Base-by-base conservation (phyloP, 495 filamentous ascomycete species). In the Penicillium coprophilum region DNA sequence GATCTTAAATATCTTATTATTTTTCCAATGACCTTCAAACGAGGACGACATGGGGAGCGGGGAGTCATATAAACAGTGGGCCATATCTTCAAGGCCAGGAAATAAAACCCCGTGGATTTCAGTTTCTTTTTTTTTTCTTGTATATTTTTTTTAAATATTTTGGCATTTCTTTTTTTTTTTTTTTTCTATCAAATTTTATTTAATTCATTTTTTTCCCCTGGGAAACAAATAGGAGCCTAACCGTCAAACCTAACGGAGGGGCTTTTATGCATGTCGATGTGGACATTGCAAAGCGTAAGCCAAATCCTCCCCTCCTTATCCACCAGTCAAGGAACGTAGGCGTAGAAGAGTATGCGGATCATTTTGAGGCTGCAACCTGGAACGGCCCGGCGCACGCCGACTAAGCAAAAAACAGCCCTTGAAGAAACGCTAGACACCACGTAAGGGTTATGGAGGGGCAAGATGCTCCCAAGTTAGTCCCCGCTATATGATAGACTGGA, bases 341-440 rank as follows among this genome's bases (percentile, higher is more conserved):
- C 27, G 36, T 69, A 70, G 66, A 67, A 66, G 62, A 68, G 71
- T 59, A 69, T 77, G 76, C 76, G 74, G 73, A 77, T 77, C 74
- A 77, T 76, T 67, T 64, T 72, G 74, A 77, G 76, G 73, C 76
- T 79, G 76, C 76, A 77, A 75, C 70, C 73, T 73, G 76, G 76
- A 72, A 75, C 76, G 76, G 76, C 64, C 76, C 76, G 76, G 68
- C 72, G 76, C 74, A 78, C 74, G 71, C 65, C 70, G 69, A 72
- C 67, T 69, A 64, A 68, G 50, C 50, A 52, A 43, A 70, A 65
- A 64, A 65, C 60, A 65, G 64, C 63, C 66, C 64, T 71, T 73
- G 70, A 72, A 72, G 72, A 71, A 72, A 75, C 68, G 68, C 66
- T 69, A 70, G 61, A 66, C 54, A 64, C 63, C 60, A 54, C 55